Percentiles rank a stretch among this genome's conserved stretches.
Conservation (phyloP, 1,284 basidiomycete genomes). For the Sporisorium scitamineum region DNA sequence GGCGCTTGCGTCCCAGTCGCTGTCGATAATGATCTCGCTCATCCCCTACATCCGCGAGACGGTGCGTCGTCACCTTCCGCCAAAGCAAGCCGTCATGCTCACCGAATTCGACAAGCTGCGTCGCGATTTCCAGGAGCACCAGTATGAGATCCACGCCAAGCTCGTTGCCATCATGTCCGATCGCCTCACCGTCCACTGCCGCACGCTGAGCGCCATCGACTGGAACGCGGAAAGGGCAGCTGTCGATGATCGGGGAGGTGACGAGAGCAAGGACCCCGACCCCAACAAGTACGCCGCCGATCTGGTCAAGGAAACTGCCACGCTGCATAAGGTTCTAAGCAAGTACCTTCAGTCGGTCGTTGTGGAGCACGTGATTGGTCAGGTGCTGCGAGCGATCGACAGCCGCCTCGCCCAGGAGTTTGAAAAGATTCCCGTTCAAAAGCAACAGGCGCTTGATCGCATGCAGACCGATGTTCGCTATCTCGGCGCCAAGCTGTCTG, state of each 20-base stretch:
- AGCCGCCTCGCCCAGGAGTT: slow-evolving; percentile 55
- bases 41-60: slow-evolving; percentile 96
- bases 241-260: slow-evolving; percentile 2
- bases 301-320: slow-evolving; percentile 93
- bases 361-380: slow-evolving; percentile 57
- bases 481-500: slow-evolving; percentile 54
- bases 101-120: slow-evolving; percentile 98
- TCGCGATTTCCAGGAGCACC: slow-evolving; percentile 98
- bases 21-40: slow-evolving; percentile 93
- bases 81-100: slow-evolving; percentile 94
- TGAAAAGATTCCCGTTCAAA: slow-evolving; percentile 50
- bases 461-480: slow-evolving; percentile 52
- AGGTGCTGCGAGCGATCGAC: slow-evolving; percentile 60
- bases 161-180: slow-evolving; percentile 99
- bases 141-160: slow-evolving; percentile 98
- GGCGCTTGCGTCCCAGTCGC: slow-evolving; percentile 91
- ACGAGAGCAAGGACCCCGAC: slow-evolving; percentile 20
- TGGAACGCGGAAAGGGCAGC: slow-evolving; percentile 49
- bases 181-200: slow-evolving; percentile 86
- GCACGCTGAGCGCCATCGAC: slow-evolving; percentile 74
- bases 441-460: slow-evolving; percentile 36
- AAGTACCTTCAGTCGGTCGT: slow-evolving; percentile 77
- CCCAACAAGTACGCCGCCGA: slow-evolving; percentile 87
- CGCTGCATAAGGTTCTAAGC: slow-evolving; percentile 93
- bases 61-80: slow-evolving; percentile 88